Conservation (phyloP, 352 stramenopile species). For the Pythium brassicae region DNA sequence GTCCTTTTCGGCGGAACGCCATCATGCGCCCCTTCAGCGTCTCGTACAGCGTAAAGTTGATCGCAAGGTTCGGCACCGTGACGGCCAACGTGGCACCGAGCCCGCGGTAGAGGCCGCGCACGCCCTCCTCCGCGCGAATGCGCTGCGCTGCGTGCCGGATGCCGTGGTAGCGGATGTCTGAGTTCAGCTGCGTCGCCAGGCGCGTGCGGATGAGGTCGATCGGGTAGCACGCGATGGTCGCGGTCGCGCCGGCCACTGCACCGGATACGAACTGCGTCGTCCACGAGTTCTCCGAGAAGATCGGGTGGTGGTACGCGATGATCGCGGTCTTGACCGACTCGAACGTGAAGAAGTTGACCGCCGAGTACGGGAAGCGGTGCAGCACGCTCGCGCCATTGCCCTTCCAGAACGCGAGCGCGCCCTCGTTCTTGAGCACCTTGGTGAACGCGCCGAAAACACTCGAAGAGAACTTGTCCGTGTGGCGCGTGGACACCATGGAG, state of each 20-base stretch:
- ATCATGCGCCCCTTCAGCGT: slow-evolving; percentile 89
- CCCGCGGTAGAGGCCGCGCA: slow-evolving; percentile 91
- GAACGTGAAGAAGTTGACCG: slow-evolving; percentile 97
- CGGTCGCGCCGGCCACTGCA: slow-evolving; percentile 61
- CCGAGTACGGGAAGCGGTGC: slow-evolving; percentile 96
- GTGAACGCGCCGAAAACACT: slow-evolving; percentile 72
- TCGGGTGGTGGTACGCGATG: slow-evolving; percentile 55
- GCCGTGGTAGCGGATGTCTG: slow-evolving; percentile 84
- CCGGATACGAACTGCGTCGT: slow-evolving; percentile 76
- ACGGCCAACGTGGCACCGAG: slow-evolving; percentile 93
- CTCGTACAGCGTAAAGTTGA: slow-evolving; percentile 96
- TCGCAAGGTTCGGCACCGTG: slow-evolving; percentile 94
- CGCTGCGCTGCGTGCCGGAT: slow-evolving; percentile 93
- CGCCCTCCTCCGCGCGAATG: slow-evolving; percentile 87
- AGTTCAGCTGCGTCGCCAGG: slow-evolving; percentile 91
- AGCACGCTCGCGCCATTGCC: slow-evolving; percentile 95
- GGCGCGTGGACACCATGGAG: slow-evolving; percentile 90
- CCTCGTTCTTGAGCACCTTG: slow-evolving; percentile 93
- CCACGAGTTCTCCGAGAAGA: slow-evolving; percentile 69
- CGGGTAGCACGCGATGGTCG: slow-evolving; percentile 92
- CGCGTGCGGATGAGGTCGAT: slow-evolving; percentile 95
- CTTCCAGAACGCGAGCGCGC: slow-evolving; percentile 92
- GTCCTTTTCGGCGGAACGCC: slow-evolving; percentile 62
- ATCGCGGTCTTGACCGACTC: slow-evolving; percentile 87
- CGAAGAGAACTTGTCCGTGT: slow-evolving; percentile 80